Base-by-base conservation (phyloP, 768 basidiomycete species). In the Leccinum rimulosum region DNA sequence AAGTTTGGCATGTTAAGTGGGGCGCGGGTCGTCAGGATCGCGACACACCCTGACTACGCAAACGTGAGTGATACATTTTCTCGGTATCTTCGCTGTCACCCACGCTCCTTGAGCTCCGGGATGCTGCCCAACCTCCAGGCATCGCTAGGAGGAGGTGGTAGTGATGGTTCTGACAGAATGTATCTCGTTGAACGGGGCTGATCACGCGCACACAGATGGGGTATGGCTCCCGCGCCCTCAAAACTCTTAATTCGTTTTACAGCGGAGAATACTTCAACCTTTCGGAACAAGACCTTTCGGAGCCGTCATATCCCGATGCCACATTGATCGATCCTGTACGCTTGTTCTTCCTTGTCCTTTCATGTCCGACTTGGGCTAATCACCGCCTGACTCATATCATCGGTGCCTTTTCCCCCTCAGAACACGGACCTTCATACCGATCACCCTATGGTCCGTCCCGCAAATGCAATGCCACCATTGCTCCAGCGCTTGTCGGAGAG, bases 1-100 rank as follows among this genome's bases (percentile, higher is more conserved):
- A 89, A 91, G 70, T 99, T 99, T 74, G 96, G 93, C 6, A 79
- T 84, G 74, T 76, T 99, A 63, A 94, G 92, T 43, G 97, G 97
- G 0, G 96, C 91, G 6, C 79, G 97, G 50, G 77, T 99, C 25
- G 95, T 99, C 15, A 80, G 97, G 58, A 88, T 99, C 54, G 96
- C 97, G 31, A 93, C 91, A 31, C 95, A 97, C 75, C 97, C 97
- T 0, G 95, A 98, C 71, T 96, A 96, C 69, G 85, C 91, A 40
- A 89, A 85, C 66, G 94, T 95, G 64, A 69, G 88, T 79, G 12
- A 15, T 45, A 11, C 6, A 22, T 12, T 51, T 6, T 12, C n/a
- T 40, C 15, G 40, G 28, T 28, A 30, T 28, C 19, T 17, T 43
- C 57, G 10, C 33, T 3, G 35, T 33, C 27, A 30, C 27, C 33